Conservation (phyloP, 805 yeast species). For the Phaffomyces thermotolerans region DNA sequence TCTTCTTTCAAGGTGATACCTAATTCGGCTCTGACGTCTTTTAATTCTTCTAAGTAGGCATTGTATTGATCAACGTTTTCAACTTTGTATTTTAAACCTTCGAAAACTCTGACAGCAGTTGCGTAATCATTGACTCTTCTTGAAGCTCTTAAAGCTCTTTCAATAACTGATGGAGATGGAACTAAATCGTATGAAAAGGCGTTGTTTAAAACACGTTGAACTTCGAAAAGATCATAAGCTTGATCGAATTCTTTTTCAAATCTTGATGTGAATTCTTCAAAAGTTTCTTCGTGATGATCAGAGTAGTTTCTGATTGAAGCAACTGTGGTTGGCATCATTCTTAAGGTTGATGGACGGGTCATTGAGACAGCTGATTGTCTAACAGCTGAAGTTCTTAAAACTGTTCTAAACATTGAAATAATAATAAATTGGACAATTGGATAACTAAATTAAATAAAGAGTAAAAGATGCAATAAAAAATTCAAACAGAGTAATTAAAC, state of each 20-base stretch:
- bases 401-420: constrained; percentile 12
- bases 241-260: constrained; percentile 94
- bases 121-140: constrained; percentile 99
- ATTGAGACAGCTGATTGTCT: constrained; percentile 12
- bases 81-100: constrained; percentile 93
- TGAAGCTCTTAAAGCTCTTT: constrained; percentile 93
- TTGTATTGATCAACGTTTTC: constrained; percentile 90
- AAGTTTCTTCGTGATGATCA: constrained; percentile 80
- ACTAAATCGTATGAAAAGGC: constrained; percentile 98
- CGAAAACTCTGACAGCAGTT: constrained; percentile 96
- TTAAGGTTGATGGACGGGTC: constrained; percentile 14
- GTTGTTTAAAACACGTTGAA: constrained; percentile 92
- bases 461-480: too few relatives aligned
- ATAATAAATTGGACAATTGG: not conserved
- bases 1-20: constrained; percentile 93
- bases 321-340: constrained; percentile 12
- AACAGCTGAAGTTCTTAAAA: constrained; percentile 16
- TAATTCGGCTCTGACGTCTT: constrained; percentile 83
- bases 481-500: too few relatives aligned
- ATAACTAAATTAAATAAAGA: too few relatives aligned
- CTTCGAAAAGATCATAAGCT: constrained; percentile 83
- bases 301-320: constrained; percentile 61
- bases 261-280: constrained; percentile 85
- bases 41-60: constrained; percentile 92
- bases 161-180: constrained; percentile 94